Evolutionary conservation across 495 filamentous ascomycete genomes (phyloP).

Genomic region (Talaromyces trachyspermus): DNA sequence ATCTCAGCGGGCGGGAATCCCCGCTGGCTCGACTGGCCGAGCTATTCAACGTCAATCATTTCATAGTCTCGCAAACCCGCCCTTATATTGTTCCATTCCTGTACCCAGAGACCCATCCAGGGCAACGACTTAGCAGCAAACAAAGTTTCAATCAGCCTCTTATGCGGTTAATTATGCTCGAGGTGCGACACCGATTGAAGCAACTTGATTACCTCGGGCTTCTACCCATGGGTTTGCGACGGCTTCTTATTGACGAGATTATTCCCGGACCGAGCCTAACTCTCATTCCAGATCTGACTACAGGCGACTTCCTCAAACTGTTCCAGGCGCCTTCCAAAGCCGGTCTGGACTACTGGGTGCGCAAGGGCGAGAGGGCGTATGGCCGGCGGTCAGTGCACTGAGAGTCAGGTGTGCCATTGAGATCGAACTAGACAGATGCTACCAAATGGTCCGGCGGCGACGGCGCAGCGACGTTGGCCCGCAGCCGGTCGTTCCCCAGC

Average conservation of each 20-base stretch:
- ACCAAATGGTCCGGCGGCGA: conserved; percentile 65
- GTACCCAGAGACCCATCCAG: conserved; percentile 68
- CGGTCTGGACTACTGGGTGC: conserved; percentile 77
- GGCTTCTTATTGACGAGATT: conserved; percentile 80
- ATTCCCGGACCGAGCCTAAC: conserved; percentile 76
- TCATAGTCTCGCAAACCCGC: conserved; percentile 95
- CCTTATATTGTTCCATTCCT: conserved; percentile 91
- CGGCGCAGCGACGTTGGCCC: conserved; percentile 31
- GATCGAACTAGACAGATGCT: conserved; percentile 74
- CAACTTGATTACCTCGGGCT: conserved; percentile 74
- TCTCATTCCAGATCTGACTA: conserved; percentile 71
- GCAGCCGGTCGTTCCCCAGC: conserved; percentile 8
- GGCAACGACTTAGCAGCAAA: conserved; percentile 51
- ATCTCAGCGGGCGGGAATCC: conserved; percentile 67
- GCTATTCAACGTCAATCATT: conserved; percentile 96
- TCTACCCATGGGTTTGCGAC: conserved; percentile 59
- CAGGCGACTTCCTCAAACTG: conserved; percentile 64
- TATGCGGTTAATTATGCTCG: conserved; percentile 61
- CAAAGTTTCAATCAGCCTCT: conserved; percentile 54
- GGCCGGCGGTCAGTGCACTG: conserved; percentile 83
- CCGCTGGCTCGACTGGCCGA: conserved; percentile 79
- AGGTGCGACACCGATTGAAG: conserved; percentile 72
- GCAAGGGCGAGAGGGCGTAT: conserved; percentile 81
- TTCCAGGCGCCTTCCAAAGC: conserved; percentile 73
- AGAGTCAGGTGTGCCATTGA: conserved; percentile 81